These are phyloP conservation scores for Physocladia obscura DNA, from an alignment of 192 early-diverging fungal genomes.

Conservation along the genomic window DNA sequence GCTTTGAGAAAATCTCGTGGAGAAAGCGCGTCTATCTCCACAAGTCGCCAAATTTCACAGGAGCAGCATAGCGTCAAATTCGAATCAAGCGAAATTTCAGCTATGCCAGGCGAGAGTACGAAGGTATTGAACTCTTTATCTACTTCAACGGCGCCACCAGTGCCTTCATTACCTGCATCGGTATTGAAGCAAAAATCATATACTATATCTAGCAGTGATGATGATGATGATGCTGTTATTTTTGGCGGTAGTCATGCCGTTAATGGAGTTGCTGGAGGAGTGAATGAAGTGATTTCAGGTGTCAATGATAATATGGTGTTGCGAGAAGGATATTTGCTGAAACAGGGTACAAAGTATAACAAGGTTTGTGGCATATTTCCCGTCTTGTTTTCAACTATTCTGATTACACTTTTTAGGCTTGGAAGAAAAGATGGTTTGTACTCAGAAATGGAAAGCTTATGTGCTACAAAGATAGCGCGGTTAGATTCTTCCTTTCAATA, in stretches of 20 bases:
- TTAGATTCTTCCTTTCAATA: constrained; percentile 13
- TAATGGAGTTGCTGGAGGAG: neutral
- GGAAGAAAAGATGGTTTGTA: constrained; percentile 57
- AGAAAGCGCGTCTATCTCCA: neutral
- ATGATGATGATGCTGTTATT: constrained; percentile 39
- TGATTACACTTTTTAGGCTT: constrained; percentile 18
- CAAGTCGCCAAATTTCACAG: neutral
- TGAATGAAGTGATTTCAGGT: neutral
- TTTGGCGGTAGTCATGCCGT: neutral
- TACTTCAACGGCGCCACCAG: too few species aligned
- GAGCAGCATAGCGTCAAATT: neutral
- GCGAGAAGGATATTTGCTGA: constrained; percentile 47
- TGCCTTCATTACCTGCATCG: too few species aligned
- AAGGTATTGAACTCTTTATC: neutral
- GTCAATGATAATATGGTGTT: constrained; percentile 40
- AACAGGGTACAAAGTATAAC: constrained; percentile 39
- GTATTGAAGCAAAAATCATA: neutral
- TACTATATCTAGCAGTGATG: constrained; percentile 39
- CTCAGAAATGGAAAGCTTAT: constrained; percentile 41
- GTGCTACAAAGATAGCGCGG: constrained; percentile 46
- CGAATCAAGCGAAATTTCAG: neutral
- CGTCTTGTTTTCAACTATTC: neutral
- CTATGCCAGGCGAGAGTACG: neutral
- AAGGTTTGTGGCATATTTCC: constrained; percentile 22
- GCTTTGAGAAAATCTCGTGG: neutral